Conservation (phyloP, 2,329 filamentous ascomycete genomes). For the Clarireedia paspali region DNA sequence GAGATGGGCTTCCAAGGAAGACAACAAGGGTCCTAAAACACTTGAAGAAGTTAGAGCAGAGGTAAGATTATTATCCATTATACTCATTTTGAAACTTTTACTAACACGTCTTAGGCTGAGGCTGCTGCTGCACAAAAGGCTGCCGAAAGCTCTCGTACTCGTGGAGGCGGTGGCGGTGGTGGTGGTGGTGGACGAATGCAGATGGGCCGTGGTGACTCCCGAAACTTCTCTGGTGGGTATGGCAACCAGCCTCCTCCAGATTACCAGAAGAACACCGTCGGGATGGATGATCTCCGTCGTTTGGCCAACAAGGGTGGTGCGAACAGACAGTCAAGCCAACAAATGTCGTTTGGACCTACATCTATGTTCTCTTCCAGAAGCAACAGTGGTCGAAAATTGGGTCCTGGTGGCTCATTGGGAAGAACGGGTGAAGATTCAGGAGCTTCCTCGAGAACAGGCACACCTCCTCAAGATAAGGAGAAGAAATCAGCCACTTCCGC, state of each 20-base stretch:
- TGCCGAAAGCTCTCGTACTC: slow-evolving; percentile 55
- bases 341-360: slow-evolving; percentile 65
- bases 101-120: slow-evolving; percentile 45
- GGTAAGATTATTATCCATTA: slow-evolving; percentile 37
- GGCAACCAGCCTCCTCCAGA: slow-evolving; percentile 64
- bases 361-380: slow-evolving; percentile 85
- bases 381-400: slow-evolving; percentile 79
- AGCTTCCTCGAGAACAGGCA: slow-evolving; percentile 81
- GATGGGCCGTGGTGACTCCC: slow-evolving; percentile 77
- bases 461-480: slow-evolving; percentile 66
- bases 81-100: not conserved
- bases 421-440: slow-evolving; percentile 78
- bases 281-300: slow-evolving; percentile 83
- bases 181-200: slow-evolving; percentile 64
- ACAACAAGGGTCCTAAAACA: slow-evolving; percentile 93
- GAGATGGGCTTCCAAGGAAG: slow-evolving; percentile 80
- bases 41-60: slow-evolving; percentile 84
- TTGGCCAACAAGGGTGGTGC: slow-evolving; percentile 56
- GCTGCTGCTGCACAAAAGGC: slow-evolving; percentile 75
- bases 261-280: slow-evolving; percentile 71
- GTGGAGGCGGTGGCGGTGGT: slow-evolving; percentile 57
- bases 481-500: slow-evolving; percentile 59
- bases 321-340: slow-evolving; percentile 53
- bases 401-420: slow-evolving; percentile 64
- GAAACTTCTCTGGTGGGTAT: slow-evolving; percentile 70